These are phyloP conservation scores for Knufia petricola DNA, from an alignment of 2,329 filamentous ascomycete species.

Conservation along the genomic window DNA sequence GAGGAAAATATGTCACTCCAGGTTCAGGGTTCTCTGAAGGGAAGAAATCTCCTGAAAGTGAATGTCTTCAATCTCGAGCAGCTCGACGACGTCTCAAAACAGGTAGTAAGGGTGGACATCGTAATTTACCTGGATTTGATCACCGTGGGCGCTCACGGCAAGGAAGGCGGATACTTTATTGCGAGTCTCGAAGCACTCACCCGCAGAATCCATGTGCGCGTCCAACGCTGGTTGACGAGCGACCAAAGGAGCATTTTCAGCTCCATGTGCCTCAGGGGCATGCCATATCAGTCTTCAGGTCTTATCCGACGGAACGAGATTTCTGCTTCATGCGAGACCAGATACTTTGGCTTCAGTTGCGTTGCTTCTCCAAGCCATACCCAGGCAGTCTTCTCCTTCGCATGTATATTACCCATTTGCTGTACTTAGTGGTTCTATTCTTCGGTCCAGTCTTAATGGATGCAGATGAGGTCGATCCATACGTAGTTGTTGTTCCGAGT, in stretches of 20 bases:
- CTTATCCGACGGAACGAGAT: not conserved
- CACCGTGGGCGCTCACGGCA: not conserved
- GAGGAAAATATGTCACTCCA: not conserved
- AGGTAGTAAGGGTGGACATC: not conserved
- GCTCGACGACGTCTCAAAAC: not conserved
- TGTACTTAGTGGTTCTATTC: slow-evolving; percentile 21
- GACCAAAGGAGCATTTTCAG: not conserved
- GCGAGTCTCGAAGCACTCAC: not conserved
- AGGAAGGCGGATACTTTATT: not conserved
- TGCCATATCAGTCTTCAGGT: not conserved
- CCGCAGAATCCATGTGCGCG: not conserved
- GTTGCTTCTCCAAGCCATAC: slow-evolving; percentile 19
- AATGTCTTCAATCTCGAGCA: not conserved
- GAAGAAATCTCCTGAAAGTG: not conserved
- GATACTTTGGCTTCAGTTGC: not conserved
- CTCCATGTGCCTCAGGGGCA: not conserved
- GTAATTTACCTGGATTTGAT: not conserved
- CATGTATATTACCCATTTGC: slow-evolving; percentile 20
- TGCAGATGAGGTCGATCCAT: slow-evolving; percentile 22
- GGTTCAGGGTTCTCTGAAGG: not conserved
- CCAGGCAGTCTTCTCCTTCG: slow-evolving; percentile 16
- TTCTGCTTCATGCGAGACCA: not conserved
- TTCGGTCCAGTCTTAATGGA: slow-evolving; percentile 18
- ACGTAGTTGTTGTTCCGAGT: slow-evolving; percentile 1
- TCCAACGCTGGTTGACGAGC: not conserved